Percentiles rank a stretch among this genome's conserved stretches.
Evolutionary conservation across 768 basidiomycete species (phyloP).

Genomic region (Holtermannia corniformis): DNA sequence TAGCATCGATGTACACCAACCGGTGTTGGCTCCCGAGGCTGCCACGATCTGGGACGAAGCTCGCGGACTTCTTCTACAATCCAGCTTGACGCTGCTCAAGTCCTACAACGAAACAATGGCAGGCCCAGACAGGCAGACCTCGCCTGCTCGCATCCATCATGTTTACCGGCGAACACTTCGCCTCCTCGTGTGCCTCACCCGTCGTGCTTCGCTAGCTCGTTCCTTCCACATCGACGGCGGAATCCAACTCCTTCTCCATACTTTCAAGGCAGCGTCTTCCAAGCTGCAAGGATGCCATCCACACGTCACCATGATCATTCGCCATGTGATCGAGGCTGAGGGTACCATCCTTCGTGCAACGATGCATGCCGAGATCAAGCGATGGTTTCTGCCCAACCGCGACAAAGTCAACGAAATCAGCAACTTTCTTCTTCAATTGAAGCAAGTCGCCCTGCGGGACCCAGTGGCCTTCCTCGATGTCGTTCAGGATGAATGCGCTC

Average conservation of each 20-base stretch:
- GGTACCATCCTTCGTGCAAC: constrained; percentile 51
- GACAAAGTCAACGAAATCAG: constrained; percentile 54
- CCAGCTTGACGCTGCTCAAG: constrained; percentile 63
- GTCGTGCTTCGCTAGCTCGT: constrained; percentile 50
- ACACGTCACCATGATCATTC: constrained; percentile 77
- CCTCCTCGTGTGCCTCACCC: constrained; percentile 72
- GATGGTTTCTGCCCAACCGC: constrained; percentile 67
- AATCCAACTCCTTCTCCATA: constrained; percentile 62
- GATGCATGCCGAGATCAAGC: constrained; percentile 74
- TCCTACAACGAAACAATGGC: constrained; percentile 63
- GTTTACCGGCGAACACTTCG: constrained; percentile 53
- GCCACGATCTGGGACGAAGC: constrained; percentile 24
- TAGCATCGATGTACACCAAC: constrained; percentile 51
- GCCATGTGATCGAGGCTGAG: constrained; percentile 78
- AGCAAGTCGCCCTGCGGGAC: constrained; percentile 71
- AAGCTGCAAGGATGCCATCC: constrained; percentile 60
- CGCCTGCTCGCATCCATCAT: not conserved
- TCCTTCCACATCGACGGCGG: constrained; percentile 44
- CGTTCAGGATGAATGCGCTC: constrained; percentile 59
- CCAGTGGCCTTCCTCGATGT: constrained; percentile 64
- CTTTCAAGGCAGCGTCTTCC: constrained; percentile 52
- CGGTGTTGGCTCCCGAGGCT: too few relatives aligned
- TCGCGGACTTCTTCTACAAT: constrained; percentile 56
- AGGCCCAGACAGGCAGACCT: constrained; percentile 41
- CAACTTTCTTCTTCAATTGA: constrained; percentile 65